Conservation (phyloP, 352 stramenopile species). For the Globisporangium iwayamae region DNA sequence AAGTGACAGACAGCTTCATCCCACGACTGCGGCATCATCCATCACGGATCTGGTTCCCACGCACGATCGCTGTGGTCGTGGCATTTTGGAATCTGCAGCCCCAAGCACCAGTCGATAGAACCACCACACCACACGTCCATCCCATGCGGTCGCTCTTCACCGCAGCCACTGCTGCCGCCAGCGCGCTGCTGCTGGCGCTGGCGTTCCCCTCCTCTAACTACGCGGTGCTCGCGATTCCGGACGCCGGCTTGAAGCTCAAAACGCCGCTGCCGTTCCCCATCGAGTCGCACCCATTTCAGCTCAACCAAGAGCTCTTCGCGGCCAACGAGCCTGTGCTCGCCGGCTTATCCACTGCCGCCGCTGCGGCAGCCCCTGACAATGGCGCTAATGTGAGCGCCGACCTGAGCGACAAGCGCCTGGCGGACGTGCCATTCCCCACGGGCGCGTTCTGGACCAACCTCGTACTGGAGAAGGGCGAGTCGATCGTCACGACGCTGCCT, state of each 20-base stretch:
- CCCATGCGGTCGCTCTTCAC: conserved; percentile 1
- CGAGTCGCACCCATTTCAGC: conserved; percentile 43
- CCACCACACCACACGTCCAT: neutral
- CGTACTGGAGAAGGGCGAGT: conserved; percentile 59
- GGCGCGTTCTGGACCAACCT: conserved; percentile 83
- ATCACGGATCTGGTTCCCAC: neutral
- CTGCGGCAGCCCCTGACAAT: neutral
- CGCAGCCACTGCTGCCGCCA: neutral
- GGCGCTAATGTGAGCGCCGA: neutral
- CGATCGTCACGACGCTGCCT: conserved; percentile 58
- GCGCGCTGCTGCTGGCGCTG: conserved; percentile 6
- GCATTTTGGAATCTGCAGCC: conserved; percentile 8
- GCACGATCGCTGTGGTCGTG: neutral
- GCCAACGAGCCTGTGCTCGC: conserved; percentile 25
- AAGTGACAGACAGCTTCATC: no score
- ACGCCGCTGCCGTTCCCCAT: conserved; percentile 48
- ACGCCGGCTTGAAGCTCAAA: conserved; percentile 6
- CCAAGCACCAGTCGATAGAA: conserved; percentile 11
- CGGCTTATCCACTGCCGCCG: neutral
- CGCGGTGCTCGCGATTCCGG: conserved; percentile 12
- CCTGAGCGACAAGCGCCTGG: conserved; percentile 21
- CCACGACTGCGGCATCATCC: no score
- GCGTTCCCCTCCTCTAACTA: conserved; percentile 12
- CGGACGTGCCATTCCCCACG: conserved; percentile 68
- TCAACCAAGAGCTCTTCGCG: conserved; percentile 49